phyloP scores from a whole-genome alignment of 768 basidiomycete genomes.

The Gloeopeniophorella convolvens region DNA sequence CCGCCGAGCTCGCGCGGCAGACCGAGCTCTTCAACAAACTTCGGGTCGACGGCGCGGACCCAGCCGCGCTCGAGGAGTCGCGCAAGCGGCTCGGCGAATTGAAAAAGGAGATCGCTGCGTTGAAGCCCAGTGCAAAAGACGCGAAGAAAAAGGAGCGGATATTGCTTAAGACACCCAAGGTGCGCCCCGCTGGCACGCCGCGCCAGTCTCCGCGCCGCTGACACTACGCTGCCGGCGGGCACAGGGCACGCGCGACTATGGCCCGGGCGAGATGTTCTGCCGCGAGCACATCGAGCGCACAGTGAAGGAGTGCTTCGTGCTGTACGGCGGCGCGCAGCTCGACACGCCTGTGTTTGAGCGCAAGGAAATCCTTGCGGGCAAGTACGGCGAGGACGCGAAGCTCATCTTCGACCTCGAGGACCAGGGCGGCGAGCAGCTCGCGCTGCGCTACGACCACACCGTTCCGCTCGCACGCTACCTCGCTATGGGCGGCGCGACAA shows the following conservation, averaged over 20 bases:
- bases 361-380: slow-evolving; percentile 91
- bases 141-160: slow-evolving; percentile 60
- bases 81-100: slow-evolving; percentile 67
- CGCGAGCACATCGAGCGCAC: slow-evolving; percentile 85
- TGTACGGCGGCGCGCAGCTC: slow-evolving; percentile 85
- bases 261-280: slow-evolving; percentile 87
- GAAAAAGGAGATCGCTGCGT: slow-evolving; percentile 47
- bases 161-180: slow-evolving; percentile 92
- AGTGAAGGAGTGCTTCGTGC: slow-evolving; percentile 81
- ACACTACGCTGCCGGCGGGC: slow-evolving; percentile 2
- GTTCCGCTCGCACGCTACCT: slow-evolving; percentile 94
- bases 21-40: slow-evolving; percentile 57
- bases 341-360: slow-evolving; percentile 99
- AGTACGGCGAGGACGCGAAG: slow-evolving; percentile 97
- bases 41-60: slow-evolving; percentile 47
- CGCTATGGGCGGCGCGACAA: slow-evolving; percentile 89
- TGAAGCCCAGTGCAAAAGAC: slow-evolving; percentile 37
- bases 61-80: slow-evolving; percentile 46
- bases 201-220: slow-evolving; percentile 19
- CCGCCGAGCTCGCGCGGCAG: slow-evolving; percentile 49
- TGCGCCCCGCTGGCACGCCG: slow-evolving; percentile 30
- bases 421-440: slow-evolving; percentile 95
- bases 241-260: slow-evolving; percentile 93
- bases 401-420: slow-evolving; percentile 97
- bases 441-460: slow-evolving; percentile 92